Conservation (phyloP, 805 yeast species). For the Barnettozyma vustinii region DNA sequence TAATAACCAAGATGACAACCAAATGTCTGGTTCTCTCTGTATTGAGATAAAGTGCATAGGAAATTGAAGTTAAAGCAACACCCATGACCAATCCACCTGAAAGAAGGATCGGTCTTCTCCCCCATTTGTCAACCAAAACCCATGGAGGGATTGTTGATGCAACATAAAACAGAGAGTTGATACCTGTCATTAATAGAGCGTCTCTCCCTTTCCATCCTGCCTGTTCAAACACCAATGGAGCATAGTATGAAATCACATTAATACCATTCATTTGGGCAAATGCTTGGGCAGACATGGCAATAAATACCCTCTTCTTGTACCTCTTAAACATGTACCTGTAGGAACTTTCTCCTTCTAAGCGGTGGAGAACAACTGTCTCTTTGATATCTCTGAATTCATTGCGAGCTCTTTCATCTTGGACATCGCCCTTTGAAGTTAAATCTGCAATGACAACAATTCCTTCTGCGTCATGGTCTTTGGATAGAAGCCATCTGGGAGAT, state of each 20-base stretch:
- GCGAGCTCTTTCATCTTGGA: constrained; percentile 61
- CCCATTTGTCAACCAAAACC: constrained; percentile 89
- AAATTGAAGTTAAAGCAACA: constrained; percentile 54
- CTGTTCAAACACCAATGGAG: constrained; percentile 88
- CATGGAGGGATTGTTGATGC: constrained; percentile 80
- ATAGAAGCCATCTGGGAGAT: constrained; percentile 86
- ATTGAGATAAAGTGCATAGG: constrained; percentile 52
- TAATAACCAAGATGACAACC: constrained; percentile 72
- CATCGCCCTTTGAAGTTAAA: constrained; percentile 72
- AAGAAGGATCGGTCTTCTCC: constrained; percentile 77
- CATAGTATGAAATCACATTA: constrained; percentile 87
- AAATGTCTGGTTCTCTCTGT: constrained; percentile 52
- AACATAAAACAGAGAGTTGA: constrained; percentile 57
- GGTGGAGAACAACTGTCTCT: constrained; percentile 67
- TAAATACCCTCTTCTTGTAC: constrained; percentile 71
- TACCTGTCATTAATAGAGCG: constrained; percentile 88
- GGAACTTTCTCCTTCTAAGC: constrained; percentile 76
- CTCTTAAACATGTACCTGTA: constrained; percentile 71
- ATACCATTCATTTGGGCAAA: constrained; percentile 94
- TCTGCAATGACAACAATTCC: constrained; percentile 84
- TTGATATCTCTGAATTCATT: constrained; percentile 77
- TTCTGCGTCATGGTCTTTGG: constrained; percentile 73
- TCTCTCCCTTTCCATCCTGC: constrained; percentile 92
- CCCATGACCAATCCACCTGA: constrained; percentile 83
- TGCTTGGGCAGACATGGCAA: constrained; percentile 87